phyloP scores from a whole-genome alignment of 1,139 yeast species.

The Geotrichum bryndzae region DNA sequence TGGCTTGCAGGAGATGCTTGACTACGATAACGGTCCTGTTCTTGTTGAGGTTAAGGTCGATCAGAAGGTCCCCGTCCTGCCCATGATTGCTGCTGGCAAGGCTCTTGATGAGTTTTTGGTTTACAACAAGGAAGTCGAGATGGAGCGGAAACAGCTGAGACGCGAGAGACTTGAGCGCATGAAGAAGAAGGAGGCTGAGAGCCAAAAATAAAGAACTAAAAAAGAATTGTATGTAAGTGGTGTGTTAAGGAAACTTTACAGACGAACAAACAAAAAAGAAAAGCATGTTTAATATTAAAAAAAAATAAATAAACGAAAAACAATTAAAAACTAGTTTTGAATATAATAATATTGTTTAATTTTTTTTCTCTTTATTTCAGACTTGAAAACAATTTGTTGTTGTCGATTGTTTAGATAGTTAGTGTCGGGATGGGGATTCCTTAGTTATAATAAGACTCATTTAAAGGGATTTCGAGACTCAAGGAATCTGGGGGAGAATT shows the following conservation, averaged over 20 bases:
- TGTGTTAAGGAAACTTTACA: neutral
- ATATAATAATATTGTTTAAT: neutral
- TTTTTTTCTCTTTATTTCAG: neutral
- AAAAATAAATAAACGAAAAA: neutral
- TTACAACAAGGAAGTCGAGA: slow-evolving; percentile 76
- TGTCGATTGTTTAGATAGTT: no score
- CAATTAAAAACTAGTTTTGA: neutral
- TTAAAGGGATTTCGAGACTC: no score
- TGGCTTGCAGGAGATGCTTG: slow-evolving; percentile 69
- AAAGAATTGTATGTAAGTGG: neutral
- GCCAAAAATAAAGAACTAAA: neutral
- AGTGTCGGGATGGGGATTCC: no score
- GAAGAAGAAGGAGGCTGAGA: slow-evolving; percentile 11
- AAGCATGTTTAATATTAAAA: neutral
- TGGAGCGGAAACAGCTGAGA: slow-evolving; percentile 61
- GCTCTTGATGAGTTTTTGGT: slow-evolving; percentile 87
- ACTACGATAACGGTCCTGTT: slow-evolving; percentile 70
- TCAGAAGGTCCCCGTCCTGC: slow-evolving; percentile 94
- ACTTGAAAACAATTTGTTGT: neutral
- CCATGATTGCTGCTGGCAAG: slow-evolving; percentile 97
- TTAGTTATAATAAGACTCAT: no score
- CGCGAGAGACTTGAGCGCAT: slow-evolving; percentile 16
- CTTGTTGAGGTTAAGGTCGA: slow-evolving; percentile 86
- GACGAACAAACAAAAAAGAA: neutral
- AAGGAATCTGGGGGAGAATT: no score